phyloP scores from a whole-genome alignment of 495 filamentous ascomycete genomes.

The Sordaria brevicollis region DNA sequence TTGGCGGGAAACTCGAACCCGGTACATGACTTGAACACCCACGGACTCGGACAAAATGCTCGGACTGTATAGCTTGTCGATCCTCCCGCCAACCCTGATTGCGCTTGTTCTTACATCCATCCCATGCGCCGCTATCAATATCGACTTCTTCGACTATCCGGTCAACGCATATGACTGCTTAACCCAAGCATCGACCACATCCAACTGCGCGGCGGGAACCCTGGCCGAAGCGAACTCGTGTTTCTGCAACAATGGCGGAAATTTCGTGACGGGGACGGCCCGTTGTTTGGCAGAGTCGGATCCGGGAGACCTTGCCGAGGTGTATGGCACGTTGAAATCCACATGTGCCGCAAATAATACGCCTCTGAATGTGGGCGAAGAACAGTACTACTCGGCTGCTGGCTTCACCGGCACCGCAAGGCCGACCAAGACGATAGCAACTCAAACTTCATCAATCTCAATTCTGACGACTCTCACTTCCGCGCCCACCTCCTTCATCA shows the following conservation, averaged over 20 bases:
- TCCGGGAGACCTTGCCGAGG: conserved; percentile 17
- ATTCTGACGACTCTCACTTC: background rate
- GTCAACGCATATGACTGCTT: conserved; percentile 28
- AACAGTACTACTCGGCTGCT: conserved; percentile 26
- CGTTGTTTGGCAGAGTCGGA: conserved; percentile 26
- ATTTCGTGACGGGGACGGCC: conserved; percentile 34
- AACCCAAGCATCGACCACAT: conserved; percentile 19
- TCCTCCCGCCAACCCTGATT: conserved; percentile 15
- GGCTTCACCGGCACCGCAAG: conserved; percentile 7
- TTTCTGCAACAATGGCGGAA: conserved; percentile 31
- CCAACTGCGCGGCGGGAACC: conserved; percentile 21
- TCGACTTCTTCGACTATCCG: conserved; percentile 36
- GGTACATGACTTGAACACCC: background rate
- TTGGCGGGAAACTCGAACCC: background rate
- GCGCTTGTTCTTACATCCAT: conserved; percentile 21
- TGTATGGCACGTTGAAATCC: conserved; percentile 26
- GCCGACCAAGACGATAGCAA: background rate
- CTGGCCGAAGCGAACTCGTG: conserved; percentile 29
- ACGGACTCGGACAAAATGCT: conserved; percentile 9
- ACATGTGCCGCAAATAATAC: conserved; percentile 21
- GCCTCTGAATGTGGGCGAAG: conserved; percentile 15
- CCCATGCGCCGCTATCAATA: conserved; percentile 8
- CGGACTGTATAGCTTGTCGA: background rate
- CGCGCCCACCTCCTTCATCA: background rate
- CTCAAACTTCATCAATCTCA: background rate